Conservation (phyloP, 139 green algal genomes). For the Coelastrella sp. region DNA sequence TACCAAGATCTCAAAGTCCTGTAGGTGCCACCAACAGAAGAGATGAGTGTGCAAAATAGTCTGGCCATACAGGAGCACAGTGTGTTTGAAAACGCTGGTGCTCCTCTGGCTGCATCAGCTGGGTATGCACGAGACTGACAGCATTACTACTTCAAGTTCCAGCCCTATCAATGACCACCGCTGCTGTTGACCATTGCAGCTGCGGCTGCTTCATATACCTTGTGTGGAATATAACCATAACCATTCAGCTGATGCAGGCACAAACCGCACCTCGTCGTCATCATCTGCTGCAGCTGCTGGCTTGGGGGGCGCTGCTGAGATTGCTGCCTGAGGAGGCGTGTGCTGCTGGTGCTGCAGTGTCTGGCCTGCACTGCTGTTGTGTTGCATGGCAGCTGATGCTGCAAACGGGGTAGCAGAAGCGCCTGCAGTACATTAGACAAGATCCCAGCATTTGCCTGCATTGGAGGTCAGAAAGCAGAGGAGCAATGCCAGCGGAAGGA, state of each 20-base stretch:
- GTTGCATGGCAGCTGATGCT: background rate
- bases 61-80: no score
- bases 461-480: no score
- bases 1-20: constrained; percentile 44
- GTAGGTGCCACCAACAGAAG: background rate
- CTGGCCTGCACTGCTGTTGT: background rate
- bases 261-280: background rate
- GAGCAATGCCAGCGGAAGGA: no score
- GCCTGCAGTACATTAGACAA: background rate
- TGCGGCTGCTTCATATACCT: background rate
- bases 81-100: no score
- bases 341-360: background rate
- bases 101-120: no score
- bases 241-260: background rate
- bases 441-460: no score
- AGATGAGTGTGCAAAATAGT: no score
- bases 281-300: constrained; percentile 7
- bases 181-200: background rate
- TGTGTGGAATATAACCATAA: no score
- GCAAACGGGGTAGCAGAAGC: constrained; percentile 11
- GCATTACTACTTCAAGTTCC: background rate
- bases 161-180: no score
- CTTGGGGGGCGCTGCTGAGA: no score
- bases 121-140: background rate
- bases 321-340: background rate